Conservation (phyloP, 768 basidiomycete genomes). For the Lactarius hengduanensis region DNA sequence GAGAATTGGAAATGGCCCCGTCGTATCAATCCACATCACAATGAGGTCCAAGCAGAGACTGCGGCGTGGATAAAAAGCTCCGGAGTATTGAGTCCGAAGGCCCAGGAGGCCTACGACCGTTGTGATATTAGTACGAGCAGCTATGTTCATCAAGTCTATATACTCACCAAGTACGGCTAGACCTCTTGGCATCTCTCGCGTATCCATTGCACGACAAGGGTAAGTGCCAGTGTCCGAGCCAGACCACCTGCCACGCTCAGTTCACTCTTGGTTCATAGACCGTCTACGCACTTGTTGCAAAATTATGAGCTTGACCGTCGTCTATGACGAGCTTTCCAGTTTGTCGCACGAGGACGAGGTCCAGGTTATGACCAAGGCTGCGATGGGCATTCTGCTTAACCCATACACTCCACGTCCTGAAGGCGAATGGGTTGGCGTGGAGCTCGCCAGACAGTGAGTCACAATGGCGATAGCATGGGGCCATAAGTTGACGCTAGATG, state of each 20-base stretch:
- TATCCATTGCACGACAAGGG: conserved; percentile 23
- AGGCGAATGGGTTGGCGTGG: conserved; percentile 18
- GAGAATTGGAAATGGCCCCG: conserved; percentile 28
- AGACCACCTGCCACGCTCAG: background rate
- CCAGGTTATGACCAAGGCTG: conserved; percentile 5
- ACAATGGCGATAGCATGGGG: background rate
- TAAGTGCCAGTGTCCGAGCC: too few species aligned
- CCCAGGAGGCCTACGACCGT: conserved; percentile 14
- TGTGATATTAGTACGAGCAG: conserved; percentile 27
- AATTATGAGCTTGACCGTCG: conserved; percentile 11
- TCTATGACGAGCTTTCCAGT: conserved; percentile 28
- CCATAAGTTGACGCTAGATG: background rate
- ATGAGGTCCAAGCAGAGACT: conserved; percentile 17
- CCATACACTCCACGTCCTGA: conserved; percentile 23
- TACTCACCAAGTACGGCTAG: conserved; percentile 12
- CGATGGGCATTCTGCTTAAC: conserved; percentile 24
- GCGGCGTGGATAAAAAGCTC: conserved; percentile 22
- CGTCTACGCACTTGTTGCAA: conserved; percentile 23
- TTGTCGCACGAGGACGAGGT: background rate
- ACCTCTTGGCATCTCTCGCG: conserved; percentile 26
- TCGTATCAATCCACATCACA: conserved; percentile 24
- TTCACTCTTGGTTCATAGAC: background rate
- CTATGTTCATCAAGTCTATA: background rate
- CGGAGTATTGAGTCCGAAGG: conserved; percentile 15
- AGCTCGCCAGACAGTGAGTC: conserved; percentile 24